Percentiles rank a stretch among this genome's conserved stretches.
Conservation (phyloP, 164 flowering plant genomes). For the Liquidambar formosana region DNA sequence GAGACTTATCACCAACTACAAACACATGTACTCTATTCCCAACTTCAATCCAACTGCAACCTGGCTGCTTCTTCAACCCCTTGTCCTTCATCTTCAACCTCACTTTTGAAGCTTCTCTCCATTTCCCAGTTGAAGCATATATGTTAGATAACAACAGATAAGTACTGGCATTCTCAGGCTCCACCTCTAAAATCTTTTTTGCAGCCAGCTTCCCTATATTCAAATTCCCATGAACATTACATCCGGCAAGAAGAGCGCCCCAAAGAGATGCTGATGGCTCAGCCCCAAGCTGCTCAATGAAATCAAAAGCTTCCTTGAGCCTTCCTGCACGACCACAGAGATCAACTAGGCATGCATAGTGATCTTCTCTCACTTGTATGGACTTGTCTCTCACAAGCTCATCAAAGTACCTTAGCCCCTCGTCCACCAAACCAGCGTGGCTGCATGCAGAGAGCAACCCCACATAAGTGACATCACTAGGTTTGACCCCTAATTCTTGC, state of each 20-base stretch:
- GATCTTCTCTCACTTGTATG: slow-evolving; percentile 31
- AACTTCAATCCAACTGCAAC: slow-evolving; percentile 38
- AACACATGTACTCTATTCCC: too few relatives aligned
- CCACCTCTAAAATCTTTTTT: slow-evolving; percentile 15
- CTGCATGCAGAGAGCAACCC: slow-evolving; percentile 36
- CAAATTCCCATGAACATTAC: slow-evolving; percentile 20
- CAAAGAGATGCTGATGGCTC: slow-evolving; percentile 18
- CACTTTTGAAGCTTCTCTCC: slow-evolving; percentile 27
- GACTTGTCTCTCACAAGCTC: too few relatives aligned
- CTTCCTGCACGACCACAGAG: slow-evolving; percentile 26
- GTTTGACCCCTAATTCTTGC: too few relatives aligned
- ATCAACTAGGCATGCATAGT: slow-evolving; percentile 28
- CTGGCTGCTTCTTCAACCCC: slow-evolving; percentile 38
- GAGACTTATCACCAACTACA: too few relatives aligned
- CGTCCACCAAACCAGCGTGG: slow-evolving; percentile 32
- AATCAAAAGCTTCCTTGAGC: slow-evolving; percentile 23
- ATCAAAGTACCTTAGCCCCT: too few relatives aligned
- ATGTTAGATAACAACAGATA: slow-evolving; percentile 27
- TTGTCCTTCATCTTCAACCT: slow-evolving; percentile 27
- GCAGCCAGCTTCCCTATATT: slow-evolving; percentile 24
- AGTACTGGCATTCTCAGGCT: slow-evolving; percentile 23
- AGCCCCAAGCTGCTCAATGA: slow-evolving; percentile 13
- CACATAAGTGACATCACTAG: slow-evolving; percentile 25
- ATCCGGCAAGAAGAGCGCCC: slow-evolving; percentile 33
- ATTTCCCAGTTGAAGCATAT: slow-evolving; percentile 29